Evolutionary conservation across 352 stramenopile species (phyloP).

Genomic region (Phytophthora chlamydospora): DNA sequence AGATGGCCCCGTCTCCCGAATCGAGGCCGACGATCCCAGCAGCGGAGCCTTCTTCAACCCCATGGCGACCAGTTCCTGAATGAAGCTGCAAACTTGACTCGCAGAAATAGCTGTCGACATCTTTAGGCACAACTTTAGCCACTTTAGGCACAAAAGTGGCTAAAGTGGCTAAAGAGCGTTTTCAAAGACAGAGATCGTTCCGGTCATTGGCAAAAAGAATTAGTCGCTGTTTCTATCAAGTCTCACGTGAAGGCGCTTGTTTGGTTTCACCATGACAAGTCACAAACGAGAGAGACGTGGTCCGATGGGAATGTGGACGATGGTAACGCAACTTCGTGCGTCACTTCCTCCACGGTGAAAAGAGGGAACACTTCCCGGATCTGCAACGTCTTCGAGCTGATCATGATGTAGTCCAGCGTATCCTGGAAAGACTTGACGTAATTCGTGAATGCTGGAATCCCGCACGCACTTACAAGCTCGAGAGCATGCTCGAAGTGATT

Average conservation of each 20-base stretch:
- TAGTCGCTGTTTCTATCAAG: neutral
- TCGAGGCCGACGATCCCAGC: slow-evolving; percentile 19
- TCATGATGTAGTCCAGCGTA: slow-evolving; percentile 78
- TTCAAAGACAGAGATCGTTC: neutral
- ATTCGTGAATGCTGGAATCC: slow-evolving; percentile 75
- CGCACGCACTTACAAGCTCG: slow-evolving; percentile 58
- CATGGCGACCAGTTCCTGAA: slow-evolving; percentile 10
- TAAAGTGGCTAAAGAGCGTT: neutral
- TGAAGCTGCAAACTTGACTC: slow-evolving; percentile 2
- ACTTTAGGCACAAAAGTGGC: neutral
- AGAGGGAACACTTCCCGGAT: slow-evolving; percentile 62
- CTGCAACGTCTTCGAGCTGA: slow-evolving; percentile 41
- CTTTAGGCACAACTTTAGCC: neutral
- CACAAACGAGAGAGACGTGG: slow-evolving; percentile 77
- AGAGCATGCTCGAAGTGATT: slow-evolving; percentile 53
- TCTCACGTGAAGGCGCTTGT: too few relatives aligned
- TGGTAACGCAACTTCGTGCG: slow-evolving; percentile 64
- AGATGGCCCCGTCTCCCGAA: slow-evolving; percentile 13
- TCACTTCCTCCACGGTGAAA: slow-evolving; percentile 67
- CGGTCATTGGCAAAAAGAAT: neutral
- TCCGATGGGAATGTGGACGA: slow-evolving; percentile 81
- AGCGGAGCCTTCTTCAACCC: slow-evolving; percentile 34
- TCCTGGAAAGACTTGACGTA: slow-evolving; percentile 68
- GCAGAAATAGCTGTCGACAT: slow-evolving; percentile 29
- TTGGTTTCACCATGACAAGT: slow-evolving; percentile 52